Conservation (phyloP, 148 eudicot genomes). For the Arbutus unedo region DNA sequence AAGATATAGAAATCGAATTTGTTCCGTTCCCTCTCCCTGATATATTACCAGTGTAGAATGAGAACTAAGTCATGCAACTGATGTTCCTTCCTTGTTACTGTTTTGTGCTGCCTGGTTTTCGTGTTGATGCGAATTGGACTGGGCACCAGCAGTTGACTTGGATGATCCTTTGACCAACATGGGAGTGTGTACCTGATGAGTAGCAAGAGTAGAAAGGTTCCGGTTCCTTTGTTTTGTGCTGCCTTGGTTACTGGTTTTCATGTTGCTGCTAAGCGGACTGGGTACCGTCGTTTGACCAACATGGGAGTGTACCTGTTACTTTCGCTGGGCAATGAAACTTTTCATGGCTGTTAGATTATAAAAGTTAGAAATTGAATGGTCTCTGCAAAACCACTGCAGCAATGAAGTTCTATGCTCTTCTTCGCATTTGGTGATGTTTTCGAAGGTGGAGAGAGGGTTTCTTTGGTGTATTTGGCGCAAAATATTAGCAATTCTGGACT, state of each 20-base stretch:
- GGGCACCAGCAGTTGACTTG: too few relatives aligned
- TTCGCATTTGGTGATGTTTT: too few relatives aligned
- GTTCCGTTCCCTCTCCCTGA: too few relatives aligned
- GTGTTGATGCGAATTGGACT: too few relatives aligned
- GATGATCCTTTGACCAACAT: too few relatives aligned
- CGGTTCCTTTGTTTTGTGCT: slow-evolving; percentile 62
- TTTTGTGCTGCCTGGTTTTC: slow-evolving; percentile 32
- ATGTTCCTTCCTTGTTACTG: slow-evolving; percentile 33
- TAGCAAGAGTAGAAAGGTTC: slow-evolving; percentile 29
- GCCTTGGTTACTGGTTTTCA: slow-evolving; percentile 67
- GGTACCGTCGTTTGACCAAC: slow-evolving; percentile 52
- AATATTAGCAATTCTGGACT: too few relatives aligned
- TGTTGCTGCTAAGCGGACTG: slow-evolving; percentile 79
- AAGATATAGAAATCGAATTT: too few relatives aligned
- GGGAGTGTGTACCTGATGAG: too few relatives aligned
- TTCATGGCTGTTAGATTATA: background rate
- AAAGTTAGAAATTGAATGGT: background rate
- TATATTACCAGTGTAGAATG: background rate
- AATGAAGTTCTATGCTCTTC: too few relatives aligned
- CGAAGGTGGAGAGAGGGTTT: too few relatives aligned
- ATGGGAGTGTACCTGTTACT: background rate
- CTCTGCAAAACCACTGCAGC: too few relatives aligned
- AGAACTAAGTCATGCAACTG: background rate
- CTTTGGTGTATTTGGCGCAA: too few relatives aligned
- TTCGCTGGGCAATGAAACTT: background rate